These are phyloP conservation scores for Schizopora paradoxa DNA, from an alignment of 1,284 basidiomycete genomes.

Conservation along the genomic window DNA sequence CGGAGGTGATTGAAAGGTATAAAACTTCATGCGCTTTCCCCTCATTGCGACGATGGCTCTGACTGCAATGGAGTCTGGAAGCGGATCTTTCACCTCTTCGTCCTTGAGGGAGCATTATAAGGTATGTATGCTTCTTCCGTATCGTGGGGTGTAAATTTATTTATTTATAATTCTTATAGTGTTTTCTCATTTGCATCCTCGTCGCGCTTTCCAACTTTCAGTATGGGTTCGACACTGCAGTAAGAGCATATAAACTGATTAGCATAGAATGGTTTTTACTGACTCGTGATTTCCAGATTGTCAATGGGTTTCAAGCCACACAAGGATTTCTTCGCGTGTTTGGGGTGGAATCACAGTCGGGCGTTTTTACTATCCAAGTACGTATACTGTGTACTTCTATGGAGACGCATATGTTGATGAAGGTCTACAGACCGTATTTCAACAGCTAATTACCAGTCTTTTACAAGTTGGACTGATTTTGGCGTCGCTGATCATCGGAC, in stretches of 20 bases:
- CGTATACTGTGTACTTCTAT: neutral
- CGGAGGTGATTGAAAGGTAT: no score
- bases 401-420: neutral
- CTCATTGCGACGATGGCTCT: no score
- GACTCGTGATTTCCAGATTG: slow-evolving; percentile 8
- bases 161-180: slow-evolving; percentile 4
- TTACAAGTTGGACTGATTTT: slow-evolving; percentile 19
- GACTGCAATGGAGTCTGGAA: no score
- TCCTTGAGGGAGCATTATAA: slow-evolving; percentile 9
- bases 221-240: slow-evolving; percentile 18
- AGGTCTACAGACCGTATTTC: slow-evolving; percentile 14
- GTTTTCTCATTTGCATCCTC: slow-evolving; percentile 16
- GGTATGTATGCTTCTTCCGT: neutral
- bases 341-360: slow-evolving; percentile 3
- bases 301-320: slow-evolving; percentile 21
- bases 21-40: no score
- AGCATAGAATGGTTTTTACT: neutral
- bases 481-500: slow-evolving; percentile 16
- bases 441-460: slow-evolving; percentile 20
- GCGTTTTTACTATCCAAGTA: slow-evolving; percentile 14
- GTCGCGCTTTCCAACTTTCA: slow-evolving; percentile 19
- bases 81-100: no score
- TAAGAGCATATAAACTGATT: neutral
- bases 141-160: neutral
- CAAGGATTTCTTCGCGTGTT: slow-evolving; percentile 20